These are phyloP conservation scores for Bryopsis sp. DNA, from an alignment of 139 green algal genomes.

Conservation along the genomic window DNA sequence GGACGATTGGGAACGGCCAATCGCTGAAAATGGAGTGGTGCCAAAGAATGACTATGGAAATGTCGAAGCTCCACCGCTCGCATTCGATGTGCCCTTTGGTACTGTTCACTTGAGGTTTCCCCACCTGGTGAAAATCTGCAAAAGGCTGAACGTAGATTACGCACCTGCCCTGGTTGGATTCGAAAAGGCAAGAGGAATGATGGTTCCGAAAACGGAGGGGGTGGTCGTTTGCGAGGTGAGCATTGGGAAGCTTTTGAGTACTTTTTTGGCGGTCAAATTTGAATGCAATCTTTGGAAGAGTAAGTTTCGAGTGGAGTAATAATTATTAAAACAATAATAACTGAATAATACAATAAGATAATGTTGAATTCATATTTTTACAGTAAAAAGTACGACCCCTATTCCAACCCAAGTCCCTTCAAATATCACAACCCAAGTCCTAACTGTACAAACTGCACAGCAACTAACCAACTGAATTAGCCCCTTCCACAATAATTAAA, in stretches of 20 bases:
- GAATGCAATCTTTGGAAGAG: neutral
- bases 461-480: no score
- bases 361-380: no score
- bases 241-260: neutral
- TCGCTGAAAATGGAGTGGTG: slow-evolving; percentile 52
- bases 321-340: neutral
- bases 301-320: no score
- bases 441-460: neutral
- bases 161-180: slow-evolving; percentile 68
- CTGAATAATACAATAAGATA: slow-evolving; percentile 1
- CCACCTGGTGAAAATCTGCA: slow-evolving; percentile 29
- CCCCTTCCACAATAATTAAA: no score
- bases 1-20: slow-evolving; percentile 25
- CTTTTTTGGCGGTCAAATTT: neutral
- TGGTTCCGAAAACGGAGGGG: slow-evolving; percentile 56
- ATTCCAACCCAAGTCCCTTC: no score
- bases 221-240: slow-evolving; percentile 65
- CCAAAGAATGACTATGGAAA: slow-evolving; percentile 73
- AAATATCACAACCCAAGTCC: no score
- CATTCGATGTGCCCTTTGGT: slow-evolving; percentile 42
- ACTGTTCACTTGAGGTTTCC: slow-evolving; percentile 37
- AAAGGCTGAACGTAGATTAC: slow-evolving; percentile 57
- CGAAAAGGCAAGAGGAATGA: slow-evolving; percentile 48
- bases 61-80: slow-evolving; percentile 69
- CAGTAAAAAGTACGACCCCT: no score